phyloP scores from a whole-genome alignment of 1,284 basidiomycete species.

The Cutaneotrichosporon cavernicola region DNA sequence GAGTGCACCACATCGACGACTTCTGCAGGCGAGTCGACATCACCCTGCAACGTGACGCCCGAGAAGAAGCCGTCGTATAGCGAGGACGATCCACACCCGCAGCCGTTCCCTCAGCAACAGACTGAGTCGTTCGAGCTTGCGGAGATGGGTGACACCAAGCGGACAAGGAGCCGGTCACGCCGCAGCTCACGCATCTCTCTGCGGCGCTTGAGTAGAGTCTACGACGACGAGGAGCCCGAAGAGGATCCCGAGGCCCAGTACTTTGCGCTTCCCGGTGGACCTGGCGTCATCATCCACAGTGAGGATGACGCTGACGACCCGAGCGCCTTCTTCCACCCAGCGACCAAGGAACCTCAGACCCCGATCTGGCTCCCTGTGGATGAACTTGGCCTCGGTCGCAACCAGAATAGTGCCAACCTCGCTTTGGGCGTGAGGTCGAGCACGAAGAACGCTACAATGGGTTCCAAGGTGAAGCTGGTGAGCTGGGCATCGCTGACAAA shows the following conservation, averaged over 20 bases:
- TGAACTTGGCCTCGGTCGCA: slow-evolving; percentile 63
- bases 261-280: slow-evolving; percentile 49
- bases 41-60: neutral
- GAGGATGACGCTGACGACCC: slow-evolving; percentile 37
- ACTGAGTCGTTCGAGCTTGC: slow-evolving; percentile 13
- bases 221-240: slow-evolving; percentile 12
- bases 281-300: slow-evolving; percentile 31
- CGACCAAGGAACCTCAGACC: slow-evolving; percentile 68
- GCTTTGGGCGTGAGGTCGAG: slow-evolving; percentile 63
- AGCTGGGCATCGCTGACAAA: neutral
- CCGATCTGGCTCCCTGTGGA: slow-evolving; percentile 79
- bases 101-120: neutral
- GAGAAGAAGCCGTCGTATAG: slow-evolving; percentile 24
- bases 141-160: slow-evolving; percentile 9
- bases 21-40: neutral
- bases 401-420: slow-evolving; percentile 63
- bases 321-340: slow-evolving; percentile 72
- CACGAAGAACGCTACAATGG: slow-evolving; percentile 62
- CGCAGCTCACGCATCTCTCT: neutral
- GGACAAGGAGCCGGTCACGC: neutral
- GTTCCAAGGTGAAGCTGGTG: slow-evolving; percentile 56
- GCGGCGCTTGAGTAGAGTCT: neutral
- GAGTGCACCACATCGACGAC: neutral
- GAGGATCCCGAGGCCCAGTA: slow-evolving; percentile 32
- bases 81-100: slow-evolving; percentile 18